Conservation (phyloP, 2,329 filamentous ascomycete genomes). For the Xylaria sp. region DNA sequence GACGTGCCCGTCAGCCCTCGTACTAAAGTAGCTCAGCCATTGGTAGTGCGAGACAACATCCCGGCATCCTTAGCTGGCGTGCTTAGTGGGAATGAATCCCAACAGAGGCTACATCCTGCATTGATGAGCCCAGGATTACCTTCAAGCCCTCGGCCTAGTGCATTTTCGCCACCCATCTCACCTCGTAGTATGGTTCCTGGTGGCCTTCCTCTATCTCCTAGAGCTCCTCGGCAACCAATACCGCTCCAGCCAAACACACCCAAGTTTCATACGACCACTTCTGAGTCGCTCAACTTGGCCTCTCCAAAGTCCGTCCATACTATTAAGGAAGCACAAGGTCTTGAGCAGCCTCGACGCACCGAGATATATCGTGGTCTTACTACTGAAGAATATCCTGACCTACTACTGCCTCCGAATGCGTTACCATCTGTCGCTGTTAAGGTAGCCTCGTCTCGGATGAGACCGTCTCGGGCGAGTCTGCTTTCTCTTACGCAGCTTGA, state of each 20-base stretch:
- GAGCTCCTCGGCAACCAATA: conserved; percentile 77
- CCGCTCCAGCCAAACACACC: conserved; percentile 77
- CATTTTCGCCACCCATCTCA: conserved; percentile 76
- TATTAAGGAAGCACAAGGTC: conserved; percentile 50
- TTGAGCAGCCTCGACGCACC: conserved; percentile 53
- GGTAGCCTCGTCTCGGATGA: conserved; percentile 94
- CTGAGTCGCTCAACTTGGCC: conserved; percentile 50
- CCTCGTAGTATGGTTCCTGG: conserved; percentile 63
- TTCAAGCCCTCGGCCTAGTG: conserved; percentile 66
- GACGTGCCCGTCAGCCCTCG: conserved; percentile 56
- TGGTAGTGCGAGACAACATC: conserved; percentile 54
- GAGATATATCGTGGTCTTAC: conserved; percentile 80
- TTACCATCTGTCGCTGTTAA: conserved; percentile 85
- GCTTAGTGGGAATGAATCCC: conserved; percentile 54
- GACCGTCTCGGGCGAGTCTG: conserved; percentile 87
- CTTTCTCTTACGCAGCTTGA: conserved; percentile 82
- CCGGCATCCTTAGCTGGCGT: conserved; percentile 66
- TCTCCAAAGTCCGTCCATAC: conserved; percentile 57
- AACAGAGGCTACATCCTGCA: conserved; percentile 53
- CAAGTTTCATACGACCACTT: conserved; percentile 67
- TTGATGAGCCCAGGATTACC: conserved; percentile 71
- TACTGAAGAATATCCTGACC: conserved; percentile 86
- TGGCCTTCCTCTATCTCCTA: conserved; percentile 73
- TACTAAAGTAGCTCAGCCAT: conserved; percentile 45
- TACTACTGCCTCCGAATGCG: conserved; percentile 88